Evolutionary conservation across 352 stramenopile genomes (phyloP).

Genomic region (Saprolegnia parasitica): DNA sequence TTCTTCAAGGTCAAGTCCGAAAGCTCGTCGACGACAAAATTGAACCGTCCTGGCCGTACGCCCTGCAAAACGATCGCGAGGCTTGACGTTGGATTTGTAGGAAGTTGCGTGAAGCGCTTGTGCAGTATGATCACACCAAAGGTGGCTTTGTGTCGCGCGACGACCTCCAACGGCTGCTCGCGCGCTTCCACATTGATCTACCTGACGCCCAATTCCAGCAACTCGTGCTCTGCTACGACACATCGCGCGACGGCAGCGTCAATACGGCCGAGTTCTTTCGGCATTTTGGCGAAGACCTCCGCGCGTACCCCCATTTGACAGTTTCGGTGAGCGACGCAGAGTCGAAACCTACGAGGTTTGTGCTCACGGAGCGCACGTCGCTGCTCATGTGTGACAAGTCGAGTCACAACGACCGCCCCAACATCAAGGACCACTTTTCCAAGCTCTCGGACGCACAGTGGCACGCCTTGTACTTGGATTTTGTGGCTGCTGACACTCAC

Average conservation of each 20-base stretch:
- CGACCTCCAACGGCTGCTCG: conserved; percentile 51
- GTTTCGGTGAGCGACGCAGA: conserved; percentile 28
- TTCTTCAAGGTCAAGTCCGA: conserved; percentile 34
- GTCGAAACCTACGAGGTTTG: conserved; percentile 2
- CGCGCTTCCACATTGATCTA: conserved; percentile 45
- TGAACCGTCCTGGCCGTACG: conserved; percentile 38
- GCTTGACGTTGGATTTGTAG: not conserved
- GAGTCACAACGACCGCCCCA: conserved; percentile 22
- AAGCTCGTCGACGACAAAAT: conserved; percentile 59
- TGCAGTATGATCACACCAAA: conserved; percentile 40
- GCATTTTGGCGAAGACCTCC: conserved; percentile 45
- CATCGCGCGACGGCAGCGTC: conserved; percentile 40
- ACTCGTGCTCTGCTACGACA: conserved; percentile 38
- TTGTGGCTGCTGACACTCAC: conserved; percentile 50
- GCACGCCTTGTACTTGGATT: conserved; percentile 60
- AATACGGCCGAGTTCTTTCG: conserved; percentile 64
- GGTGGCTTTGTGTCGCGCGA: conserved; percentile 41
- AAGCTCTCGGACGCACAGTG: conserved; percentile 48
- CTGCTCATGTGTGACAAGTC: conserved; percentile 28
- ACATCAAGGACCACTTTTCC: conserved; percentile 66
- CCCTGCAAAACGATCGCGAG: conserved; percentile 13
- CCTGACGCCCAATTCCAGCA: conserved; percentile 39
- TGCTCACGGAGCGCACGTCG: conserved; percentile 26
- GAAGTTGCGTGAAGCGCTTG: conserved; percentile 35
- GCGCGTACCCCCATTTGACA: conserved; percentile 30